These are phyloP conservation scores for Chaetomium cochliodes DNA, from an alignment of 495 filamentous ascomycete genomes.

Conservation along the genomic window DNA sequence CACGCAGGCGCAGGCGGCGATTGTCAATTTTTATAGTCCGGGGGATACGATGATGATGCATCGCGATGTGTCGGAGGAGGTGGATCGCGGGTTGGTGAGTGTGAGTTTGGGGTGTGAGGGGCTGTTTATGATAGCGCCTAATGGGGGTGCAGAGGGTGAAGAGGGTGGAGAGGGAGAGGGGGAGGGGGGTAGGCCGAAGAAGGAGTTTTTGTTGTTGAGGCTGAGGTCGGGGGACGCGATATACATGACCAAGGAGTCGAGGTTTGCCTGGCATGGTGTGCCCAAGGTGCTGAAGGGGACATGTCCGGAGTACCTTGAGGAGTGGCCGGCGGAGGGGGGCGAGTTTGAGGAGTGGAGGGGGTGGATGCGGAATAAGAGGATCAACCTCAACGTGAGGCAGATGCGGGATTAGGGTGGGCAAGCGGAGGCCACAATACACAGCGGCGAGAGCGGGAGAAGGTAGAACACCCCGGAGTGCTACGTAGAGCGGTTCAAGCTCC, in stretches of 20 bases:
- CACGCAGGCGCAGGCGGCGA: conserved; percentile 78
- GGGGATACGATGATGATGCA: conserved; percentile 86
- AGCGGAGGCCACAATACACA: background rate
- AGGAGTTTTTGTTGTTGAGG: conserved; percentile 59
- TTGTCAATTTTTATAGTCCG: conserved; percentile 85
- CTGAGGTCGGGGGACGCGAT: conserved; percentile 78
- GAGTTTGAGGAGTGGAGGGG: conserved; percentile 66
- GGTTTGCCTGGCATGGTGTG: conserved; percentile 94
- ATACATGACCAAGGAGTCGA: conserved; percentile 72
- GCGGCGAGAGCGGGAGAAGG: background rate
- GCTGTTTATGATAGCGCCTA: conserved; percentile 66
- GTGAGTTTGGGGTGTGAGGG: conserved; percentile 86
- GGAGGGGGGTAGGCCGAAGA: conserved; percentile 20
- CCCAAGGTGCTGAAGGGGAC: conserved; percentile 74
- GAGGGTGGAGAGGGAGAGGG: conserved; percentile 17
- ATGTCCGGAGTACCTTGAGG: conserved; percentile 68
- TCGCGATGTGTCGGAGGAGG: conserved; percentile 83
- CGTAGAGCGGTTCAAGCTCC: background rate
- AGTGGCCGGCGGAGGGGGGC: conserved; percentile 66
- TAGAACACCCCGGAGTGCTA: background rate
- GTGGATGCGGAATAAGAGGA: conserved; percentile 81
- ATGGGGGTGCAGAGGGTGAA: conserved; percentile 24
- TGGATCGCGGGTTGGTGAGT: conserved; percentile 71
- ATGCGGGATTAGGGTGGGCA: conserved; percentile 59
- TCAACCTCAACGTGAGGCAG: conserved; percentile 90